Evolutionary conservation across 2,329 filamentous ascomycete genomes (phyloP).

Genomic region (Cercospora janseana): DNA sequence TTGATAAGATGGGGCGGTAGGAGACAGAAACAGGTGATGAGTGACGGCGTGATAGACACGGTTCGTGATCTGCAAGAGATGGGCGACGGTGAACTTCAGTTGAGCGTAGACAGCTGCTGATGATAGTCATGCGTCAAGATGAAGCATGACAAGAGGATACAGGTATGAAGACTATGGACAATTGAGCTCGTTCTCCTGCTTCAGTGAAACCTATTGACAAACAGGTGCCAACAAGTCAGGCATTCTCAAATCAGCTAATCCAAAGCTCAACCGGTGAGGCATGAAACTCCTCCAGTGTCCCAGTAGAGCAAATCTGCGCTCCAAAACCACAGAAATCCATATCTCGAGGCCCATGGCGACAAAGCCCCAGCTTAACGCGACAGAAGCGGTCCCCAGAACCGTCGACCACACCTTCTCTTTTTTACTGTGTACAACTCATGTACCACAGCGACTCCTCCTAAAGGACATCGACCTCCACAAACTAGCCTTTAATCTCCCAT

Average conservation of each 20-base stretch:
- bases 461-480: slow-evolving; percentile 13
- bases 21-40: not conserved
- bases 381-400: too few relatives aligned
- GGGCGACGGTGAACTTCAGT: not conserved
- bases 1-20: slow-evolving; percentile 52
- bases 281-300: too few relatives aligned
- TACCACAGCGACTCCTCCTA: not conserved
- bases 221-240: too few relatives aligned
- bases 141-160: slow-evolving; percentile 4
- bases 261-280: too few relatives aligned
- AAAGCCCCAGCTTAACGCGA: slow-evolving; percentile 1
- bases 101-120: not conserved
- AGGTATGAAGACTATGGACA: slow-evolving; percentile 12
- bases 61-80: not conserved
- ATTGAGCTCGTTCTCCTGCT: not conserved
- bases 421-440: too few relatives aligned
- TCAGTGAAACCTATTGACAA: not conserved
- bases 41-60: not conserved
- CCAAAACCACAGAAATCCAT: too few relatives aligned
- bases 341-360: too few relatives aligned
- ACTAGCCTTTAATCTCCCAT: slow-evolving; percentile 4
- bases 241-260: not conserved
- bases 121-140: slow-evolving; percentile 2
- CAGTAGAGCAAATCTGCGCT: too few relatives aligned
- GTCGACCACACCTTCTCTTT: too few relatives aligned